These are phyloP conservation scores for Candida broadrunensis DNA, from an alignment of 805 yeast genomes.

Conservation along the genomic window DNA sequence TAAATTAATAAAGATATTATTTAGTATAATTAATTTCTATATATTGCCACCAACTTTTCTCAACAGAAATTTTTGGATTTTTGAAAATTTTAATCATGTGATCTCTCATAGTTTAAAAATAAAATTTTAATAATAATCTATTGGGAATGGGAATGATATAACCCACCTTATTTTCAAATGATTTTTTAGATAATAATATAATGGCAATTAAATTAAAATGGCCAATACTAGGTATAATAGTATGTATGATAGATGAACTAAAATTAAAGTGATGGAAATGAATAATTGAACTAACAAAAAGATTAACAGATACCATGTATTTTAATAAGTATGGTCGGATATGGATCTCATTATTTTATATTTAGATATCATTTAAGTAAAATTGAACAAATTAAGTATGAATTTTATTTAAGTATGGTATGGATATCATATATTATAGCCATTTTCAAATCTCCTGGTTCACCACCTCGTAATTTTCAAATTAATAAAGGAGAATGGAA, in stretches of 20 bases:
- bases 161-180: too few relatives aligned
- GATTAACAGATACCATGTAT: conserved; percentile 55
- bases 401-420: conserved; percentile 48
- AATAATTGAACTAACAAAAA: conserved; percentile 12
- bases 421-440: conserved; percentile 80
- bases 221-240: conserved; percentile 49
- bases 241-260: conserved; percentile 13
- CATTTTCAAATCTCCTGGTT: conserved; percentile 63
- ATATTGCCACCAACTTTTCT: too few relatives aligned
- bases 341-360: conserved; percentile 59
- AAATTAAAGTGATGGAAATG: background rate
- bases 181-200: too few relatives aligned
- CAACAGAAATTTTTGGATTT: too few relatives aligned
- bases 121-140: too few relatives aligned
- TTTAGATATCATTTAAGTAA: conserved; percentile 41
- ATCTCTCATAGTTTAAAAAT: too few relatives aligned
- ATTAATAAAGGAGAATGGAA: conserved; percentile 52
- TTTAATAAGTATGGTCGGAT: conserved; percentile 58
- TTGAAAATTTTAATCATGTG: too few relatives aligned
- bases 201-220: conserved; percentile 41
- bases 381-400: conserved; percentile 43
- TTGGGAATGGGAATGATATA: too few relatives aligned
- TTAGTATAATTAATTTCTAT: too few relatives aligned
- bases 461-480: conserved; percentile 51
- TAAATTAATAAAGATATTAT: too few relatives aligned